Evolutionary conservation across 2,329 filamentous ascomycete genomes (phyloP).

Genomic region (Monosporascus sp.): DNA sequence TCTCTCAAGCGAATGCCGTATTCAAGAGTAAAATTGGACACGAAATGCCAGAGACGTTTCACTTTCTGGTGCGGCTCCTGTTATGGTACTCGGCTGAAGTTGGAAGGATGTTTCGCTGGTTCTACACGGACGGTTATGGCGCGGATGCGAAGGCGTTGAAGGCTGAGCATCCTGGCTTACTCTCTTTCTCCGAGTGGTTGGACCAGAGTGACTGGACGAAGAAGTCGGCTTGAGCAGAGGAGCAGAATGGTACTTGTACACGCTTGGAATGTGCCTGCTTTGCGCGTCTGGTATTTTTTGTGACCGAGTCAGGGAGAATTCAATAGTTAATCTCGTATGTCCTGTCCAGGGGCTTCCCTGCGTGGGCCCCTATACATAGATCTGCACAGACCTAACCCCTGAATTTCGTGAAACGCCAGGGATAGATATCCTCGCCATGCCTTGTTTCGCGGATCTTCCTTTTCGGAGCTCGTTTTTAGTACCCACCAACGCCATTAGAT

Average conservation of each 20-base stretch:
- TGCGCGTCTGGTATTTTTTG: too few species aligned
- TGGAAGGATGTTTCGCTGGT: constrained; percentile 33
- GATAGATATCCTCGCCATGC: not conserved
- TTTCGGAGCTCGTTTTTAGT: not conserved
- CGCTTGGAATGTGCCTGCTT: too few species aligned
- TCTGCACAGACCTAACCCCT: not conserved
- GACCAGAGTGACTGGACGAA: not conserved
- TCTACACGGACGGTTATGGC: constrained; percentile 29
- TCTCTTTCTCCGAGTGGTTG: not conserved
- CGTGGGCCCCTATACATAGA: not conserved
- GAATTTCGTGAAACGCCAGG: not conserved
- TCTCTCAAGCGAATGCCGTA: constrained; percentile 23
- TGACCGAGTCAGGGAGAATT: too few species aligned
- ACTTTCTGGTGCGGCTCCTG: constrained; percentile 22
- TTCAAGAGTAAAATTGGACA: constrained; percentile 28
- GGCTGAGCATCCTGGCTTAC: constrained; percentile 21
- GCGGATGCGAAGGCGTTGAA: constrained; percentile 26
- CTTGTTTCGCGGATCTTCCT: not conserved
- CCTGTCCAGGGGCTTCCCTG: too few species aligned
- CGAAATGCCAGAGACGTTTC: constrained; percentile 24
- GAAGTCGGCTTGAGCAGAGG: not conserved
- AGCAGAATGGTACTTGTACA: too few species aligned
- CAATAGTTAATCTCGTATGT: too few species aligned
- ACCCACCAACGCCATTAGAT: not conserved
- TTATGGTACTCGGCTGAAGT: constrained; percentile 26